A percentile compares a stretch with the other conserved stretches of the same genome.
Conservation (phyloP, 495 filamentous ascomycete genomes). For the Entonaema liquescens region DNA sequence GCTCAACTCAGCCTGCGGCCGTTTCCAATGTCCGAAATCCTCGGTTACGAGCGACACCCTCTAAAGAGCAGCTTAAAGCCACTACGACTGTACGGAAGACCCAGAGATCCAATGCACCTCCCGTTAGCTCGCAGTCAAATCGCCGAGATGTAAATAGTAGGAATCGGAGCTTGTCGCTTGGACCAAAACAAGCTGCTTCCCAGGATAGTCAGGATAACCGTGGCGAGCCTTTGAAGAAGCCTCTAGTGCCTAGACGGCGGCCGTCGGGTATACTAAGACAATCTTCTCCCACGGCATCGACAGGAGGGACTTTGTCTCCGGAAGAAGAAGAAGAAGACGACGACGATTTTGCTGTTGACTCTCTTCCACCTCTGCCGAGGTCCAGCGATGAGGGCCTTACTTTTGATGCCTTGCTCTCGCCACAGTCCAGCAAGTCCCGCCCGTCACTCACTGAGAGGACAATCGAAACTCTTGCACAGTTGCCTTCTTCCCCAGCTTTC, state of each 20-base stretch:
- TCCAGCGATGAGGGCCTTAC: conserved; percentile 37
- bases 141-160: conserved; percentile 25
- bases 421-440: conserved; percentile 39
- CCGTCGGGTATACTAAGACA: conserved; percentile 38
- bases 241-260: conserved; percentile 30
- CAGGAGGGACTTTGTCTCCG: conserved; percentile 15
- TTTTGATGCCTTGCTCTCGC: conserved; percentile 34
- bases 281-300: conserved; percentile 17
- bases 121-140: conserved; percentile 29
- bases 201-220: conserved; percentile 24
- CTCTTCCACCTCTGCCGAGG: conserved; percentile 37
- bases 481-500: conserved; percentile 58
- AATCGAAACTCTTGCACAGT: conserved; percentile 56
- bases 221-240: conserved; percentile 38
- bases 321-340: conserved; percentile 24
- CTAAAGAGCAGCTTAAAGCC: conserved; percentile 51
- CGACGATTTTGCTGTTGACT: conserved; percentile 31
- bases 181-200: conserved; percentile 16
- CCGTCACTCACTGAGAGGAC: conserved; percentile 58
- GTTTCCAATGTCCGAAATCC: conserved; percentile 47
- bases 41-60: conserved; percentile 52
- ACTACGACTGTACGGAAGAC: conserved; percentile 38
- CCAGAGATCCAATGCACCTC: conserved; percentile 30
- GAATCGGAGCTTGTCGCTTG: conserved; percentile 31
- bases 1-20: conserved; percentile 18